phyloP scores from a whole-genome alignment of 495 filamentous ascomycete genomes.

The Aspergillus saccharolyticus region DNA sequence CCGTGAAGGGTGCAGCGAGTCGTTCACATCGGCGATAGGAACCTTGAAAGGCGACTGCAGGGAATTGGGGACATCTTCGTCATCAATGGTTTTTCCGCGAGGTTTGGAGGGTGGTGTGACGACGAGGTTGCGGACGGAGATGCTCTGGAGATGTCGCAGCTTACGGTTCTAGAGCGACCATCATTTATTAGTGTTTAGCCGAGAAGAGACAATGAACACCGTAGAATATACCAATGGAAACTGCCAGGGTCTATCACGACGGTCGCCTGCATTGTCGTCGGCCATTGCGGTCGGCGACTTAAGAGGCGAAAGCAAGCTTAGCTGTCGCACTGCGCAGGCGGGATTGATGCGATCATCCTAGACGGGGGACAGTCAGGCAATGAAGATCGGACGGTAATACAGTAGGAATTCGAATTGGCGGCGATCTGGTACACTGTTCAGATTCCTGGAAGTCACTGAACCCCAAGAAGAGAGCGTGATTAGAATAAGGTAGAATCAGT shows the following conservation, averaged over 20 bases:
- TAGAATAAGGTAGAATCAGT: too few relatives aligned
- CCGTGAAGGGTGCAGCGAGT: conserved; percentile 59
- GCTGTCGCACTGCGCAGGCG: conserved; percentile 4
- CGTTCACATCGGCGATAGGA: conserved; percentile 53
- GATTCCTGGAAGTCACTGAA: too few relatives aligned
- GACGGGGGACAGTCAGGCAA: not conserved
- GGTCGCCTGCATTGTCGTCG: conserved; percentile 20
- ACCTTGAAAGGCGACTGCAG: conserved; percentile 68
- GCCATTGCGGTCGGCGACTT: conserved; percentile 18
- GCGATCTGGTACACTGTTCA: too few relatives aligned
- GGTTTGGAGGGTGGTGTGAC: conserved; percentile 49
- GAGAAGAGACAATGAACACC: not conserved
- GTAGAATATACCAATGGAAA: conserved; percentile 38
- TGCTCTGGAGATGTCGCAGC: conserved; percentile 79
- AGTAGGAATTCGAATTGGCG: not conserved
- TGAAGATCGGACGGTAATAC: too few relatives aligned
- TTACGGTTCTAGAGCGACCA: conserved; percentile 63
- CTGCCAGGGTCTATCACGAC: conserved; percentile 46
- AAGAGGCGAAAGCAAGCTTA: conserved; percentile 14
- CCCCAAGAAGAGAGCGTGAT: too few relatives aligned
- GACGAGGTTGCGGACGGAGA: conserved; percentile 81
- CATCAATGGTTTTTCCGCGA: conserved; percentile 75
- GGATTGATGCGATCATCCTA: conserved; percentile 16
- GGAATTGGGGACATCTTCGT: conserved; percentile 65
- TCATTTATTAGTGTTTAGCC: conserved; percentile 1